phyloP scores from a whole-genome alignment of 768 basidiomycete genomes.

The Serpula lacrymans region DNA sequence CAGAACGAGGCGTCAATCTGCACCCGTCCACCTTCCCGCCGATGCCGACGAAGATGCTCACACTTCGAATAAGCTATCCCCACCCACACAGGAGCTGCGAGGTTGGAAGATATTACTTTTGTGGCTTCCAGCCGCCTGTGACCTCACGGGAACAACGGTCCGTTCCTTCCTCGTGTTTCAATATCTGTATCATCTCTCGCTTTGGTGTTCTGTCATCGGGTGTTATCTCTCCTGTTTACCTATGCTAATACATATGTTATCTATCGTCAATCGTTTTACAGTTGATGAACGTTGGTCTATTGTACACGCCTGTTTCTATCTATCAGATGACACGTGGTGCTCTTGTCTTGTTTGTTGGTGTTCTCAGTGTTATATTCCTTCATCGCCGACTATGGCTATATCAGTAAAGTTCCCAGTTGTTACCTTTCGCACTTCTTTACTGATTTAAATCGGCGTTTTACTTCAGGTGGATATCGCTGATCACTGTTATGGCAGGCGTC shows the following conservation, averaged over 20 bases:
- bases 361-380: constrained; percentile 90
- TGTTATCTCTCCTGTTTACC: constrained; percentile 2
- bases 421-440: constrained; percentile 9
- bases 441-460: constrained; percentile 8
- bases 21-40: constrained; percentile 53
- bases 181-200: constrained; percentile 6
- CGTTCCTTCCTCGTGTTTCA: constrained; percentile 31
- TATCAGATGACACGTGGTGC: constrained; percentile 97
- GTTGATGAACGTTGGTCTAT: constrained; percentile 93
- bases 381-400: constrained; percentile 81
- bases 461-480: constrained; percentile 81
- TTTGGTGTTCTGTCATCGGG: constrained; percentile 2
- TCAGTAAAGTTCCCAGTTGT: constrained; percentile 66
- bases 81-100: constrained; percentile 42
- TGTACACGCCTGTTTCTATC: constrained; percentile 95
- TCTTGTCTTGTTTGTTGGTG: constrained; percentile 89
- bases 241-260: background rate
- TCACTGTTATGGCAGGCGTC: constrained; percentile 85
- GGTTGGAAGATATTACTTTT: constrained; percentile 74
- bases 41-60: constrained; percentile 45
- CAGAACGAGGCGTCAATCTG: constrained; percentile 39
- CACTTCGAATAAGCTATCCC: constrained; percentile 28
- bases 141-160: constrained; percentile 89
- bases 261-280: constrained; percentile 15
- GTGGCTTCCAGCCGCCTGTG: constrained; percentile 87